Evolutionary conservation across 2,329 filamentous ascomycete species (phyloP), one percentile per base, ranked within the genome.

Genomic region (Phialemonium atrogriseum): DNA sequence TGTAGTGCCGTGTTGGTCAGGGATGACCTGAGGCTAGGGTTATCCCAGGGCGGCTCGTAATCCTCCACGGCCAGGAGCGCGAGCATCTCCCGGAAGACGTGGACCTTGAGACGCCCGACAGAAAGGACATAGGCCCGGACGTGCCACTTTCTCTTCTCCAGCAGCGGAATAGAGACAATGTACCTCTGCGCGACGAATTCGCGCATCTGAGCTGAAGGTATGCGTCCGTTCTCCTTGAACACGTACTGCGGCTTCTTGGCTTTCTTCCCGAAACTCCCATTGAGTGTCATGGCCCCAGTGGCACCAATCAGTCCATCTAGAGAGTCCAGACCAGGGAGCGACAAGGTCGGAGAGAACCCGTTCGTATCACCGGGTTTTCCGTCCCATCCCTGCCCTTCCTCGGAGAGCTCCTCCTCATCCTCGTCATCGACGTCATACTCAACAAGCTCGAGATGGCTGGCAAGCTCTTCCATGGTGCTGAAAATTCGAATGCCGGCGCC

Each of bases 401-500:
- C 35, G 14, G 14, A 10, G 18, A 19, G 11, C 1, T 42, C 43
- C 0, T 37, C 40, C 2, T 46, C 44, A 0, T 50, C 51, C 7
- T 49, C 44, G 9, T 47, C 42, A 4, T 46, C 47, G 8, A 35
- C 28, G n/a, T 56, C 50, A 26, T 55, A 45, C 12, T 53, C 56
- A 11, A 46, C 54, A 1, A 58, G 49, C 24, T 60, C 56, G 0
- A 60, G 46, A 8, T 55, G 46, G 15, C 47, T 41, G 2, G 54
- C 54, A 0, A 60, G 41, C 23, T 60, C 56, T 0, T 56, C 50
- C 9, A 52, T 37, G 0, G 56, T 60, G 17, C 56, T 60, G 34
- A 60, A 60, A 7, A 60, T 46, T 0, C 55, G 48, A n/a, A 60
- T 60, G 0, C 56, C 56, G 7, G 54, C 50, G 2, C 56, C 57